Percentiles rank a stretch among this genome's conserved stretches.
These are phyloP conservation scores for Xanthoconium purpureum DNA, from an alignment of 768 basidiomycete species.

Conservation along the genomic window DNA sequence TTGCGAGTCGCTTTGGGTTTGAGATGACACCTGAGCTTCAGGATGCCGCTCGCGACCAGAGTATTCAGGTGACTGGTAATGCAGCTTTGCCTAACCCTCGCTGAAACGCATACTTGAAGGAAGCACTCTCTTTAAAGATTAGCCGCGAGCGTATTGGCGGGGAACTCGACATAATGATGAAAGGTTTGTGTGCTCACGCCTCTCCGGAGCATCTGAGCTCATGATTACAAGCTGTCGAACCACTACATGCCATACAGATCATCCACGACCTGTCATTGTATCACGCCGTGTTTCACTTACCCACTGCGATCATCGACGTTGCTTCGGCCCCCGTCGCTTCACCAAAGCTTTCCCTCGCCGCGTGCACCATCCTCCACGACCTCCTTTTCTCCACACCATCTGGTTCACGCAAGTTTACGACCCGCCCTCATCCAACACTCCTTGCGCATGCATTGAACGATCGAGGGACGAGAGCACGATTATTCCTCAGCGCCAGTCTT, in stretches of 20 bases:
- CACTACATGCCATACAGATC: slow-evolving; percentile 69
- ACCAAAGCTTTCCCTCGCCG: slow-evolving; percentile 45
- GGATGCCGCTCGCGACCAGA: slow-evolving; percentile 55
- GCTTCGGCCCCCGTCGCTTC: slow-evolving; percentile 46
- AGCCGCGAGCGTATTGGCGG: slow-evolving; percentile 89
- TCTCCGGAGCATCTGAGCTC: background rate
- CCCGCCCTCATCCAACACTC: slow-evolving; percentile 36
- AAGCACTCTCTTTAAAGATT: slow-evolving; percentile 73
- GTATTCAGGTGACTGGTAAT: slow-evolving; percentile 53
- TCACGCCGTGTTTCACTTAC: slow-evolving; percentile 59
- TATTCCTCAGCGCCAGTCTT: slow-evolving; percentile 80
- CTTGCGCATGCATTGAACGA: slow-evolving; percentile 31
- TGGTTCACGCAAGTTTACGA: slow-evolving; percentile 12
- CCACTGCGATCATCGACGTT: slow-evolving; percentile 38
- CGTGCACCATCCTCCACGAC: slow-evolving; percentile 55
- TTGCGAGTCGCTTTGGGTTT: slow-evolving; percentile 89
- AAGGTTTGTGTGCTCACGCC: slow-evolving; percentile 45
- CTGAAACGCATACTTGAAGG: slow-evolving; percentile 33
- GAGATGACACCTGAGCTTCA: slow-evolving; percentile 65
- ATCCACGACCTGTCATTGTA: slow-evolving; percentile 74
- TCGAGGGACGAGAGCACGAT: slow-evolving; percentile 43
- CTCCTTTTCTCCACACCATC: slow-evolving; percentile 35
- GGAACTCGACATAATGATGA: slow-evolving; percentile 93
- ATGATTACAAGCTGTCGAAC: slow-evolving; percentile 59
- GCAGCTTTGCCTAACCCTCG: background rate